phyloP scores from a whole-genome alignment of 2,329 filamentous ascomycete species.

The Alternaria brassicae region DNA sequence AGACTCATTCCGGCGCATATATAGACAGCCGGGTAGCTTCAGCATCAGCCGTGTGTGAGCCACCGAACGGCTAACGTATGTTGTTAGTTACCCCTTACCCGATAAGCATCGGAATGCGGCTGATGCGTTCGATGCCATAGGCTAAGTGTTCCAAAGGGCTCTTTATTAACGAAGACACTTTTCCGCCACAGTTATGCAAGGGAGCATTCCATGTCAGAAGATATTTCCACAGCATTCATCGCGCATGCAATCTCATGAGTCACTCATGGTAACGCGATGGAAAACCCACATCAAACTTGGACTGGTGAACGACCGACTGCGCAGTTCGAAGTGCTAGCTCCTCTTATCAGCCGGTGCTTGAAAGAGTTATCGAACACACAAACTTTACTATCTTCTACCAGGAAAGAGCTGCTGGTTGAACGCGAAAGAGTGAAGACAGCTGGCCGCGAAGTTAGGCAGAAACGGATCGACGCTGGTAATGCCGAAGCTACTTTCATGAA shows the following conservation, averaged over 20 bases:
- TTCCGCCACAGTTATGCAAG: neutral
- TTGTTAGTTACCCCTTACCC: neutral
- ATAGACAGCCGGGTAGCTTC: neutral
- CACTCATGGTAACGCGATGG: neutral
- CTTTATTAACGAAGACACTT: neutral
- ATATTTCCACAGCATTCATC: neutral
- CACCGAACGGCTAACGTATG: neutral
- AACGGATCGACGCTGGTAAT: neutral
- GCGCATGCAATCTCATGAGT: neutral
- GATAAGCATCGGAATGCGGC: neutral
- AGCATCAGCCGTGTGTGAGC: neutral
- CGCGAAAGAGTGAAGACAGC: neutral
- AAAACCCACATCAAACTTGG: neutral
- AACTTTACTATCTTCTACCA: slow-evolving; percentile 1
- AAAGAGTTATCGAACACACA: slow-evolving; percentile 6
- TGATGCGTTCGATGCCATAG: neutral
- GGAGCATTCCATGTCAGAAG: neutral
- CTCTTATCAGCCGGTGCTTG: neutral
- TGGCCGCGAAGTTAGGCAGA: neutral
- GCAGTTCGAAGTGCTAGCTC: neutral
- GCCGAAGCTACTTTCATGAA: slow-evolving; percentile 6
- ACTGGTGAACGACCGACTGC: neutral
- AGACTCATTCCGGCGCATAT: neutral
- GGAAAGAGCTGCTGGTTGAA: slow-evolving; percentile 10
- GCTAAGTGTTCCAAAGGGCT: neutral